Evolutionary conservation across 192 early-diverging fungal genomes (phyloP).

Genomic region (Gaertneriomyces semiglobifer): DNA sequence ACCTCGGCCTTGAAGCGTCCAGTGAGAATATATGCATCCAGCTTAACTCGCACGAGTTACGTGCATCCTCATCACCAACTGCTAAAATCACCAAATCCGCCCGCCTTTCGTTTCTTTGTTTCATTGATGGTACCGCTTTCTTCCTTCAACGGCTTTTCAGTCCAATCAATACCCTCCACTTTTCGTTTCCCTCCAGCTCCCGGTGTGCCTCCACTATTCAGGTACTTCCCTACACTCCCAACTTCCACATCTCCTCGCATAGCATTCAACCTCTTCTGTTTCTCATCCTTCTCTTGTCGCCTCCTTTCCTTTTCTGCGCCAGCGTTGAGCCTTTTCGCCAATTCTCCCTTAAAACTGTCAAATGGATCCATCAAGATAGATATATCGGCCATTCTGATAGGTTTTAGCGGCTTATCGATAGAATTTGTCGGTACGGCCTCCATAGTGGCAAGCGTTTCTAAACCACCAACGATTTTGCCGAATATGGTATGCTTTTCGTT

Average conservation of each 20-base stretch:
- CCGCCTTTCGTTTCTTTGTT: constrained; percentile 12
- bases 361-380: constrained; percentile 82
- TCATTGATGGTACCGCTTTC: not conserved
- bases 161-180: not conserved
- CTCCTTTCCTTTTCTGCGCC: constrained; percentile 7
- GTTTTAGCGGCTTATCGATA: constrained; percentile 60
- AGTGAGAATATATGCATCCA: no score
- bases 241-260: constrained; percentile 23
- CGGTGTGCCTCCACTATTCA: constrained; percentile 28
- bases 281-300: constrained; percentile 11
- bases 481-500: constrained; percentile 89
- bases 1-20: no score
- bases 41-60: not conserved
- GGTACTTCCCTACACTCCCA: constrained; percentile 64
- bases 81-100: constrained; percentile 41
- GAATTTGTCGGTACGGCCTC: constrained; percentile 71
- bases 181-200: constrained; percentile 16
- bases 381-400: constrained; percentile 72
- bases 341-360: constrained; percentile 66
- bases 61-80: constrained; percentile 24
- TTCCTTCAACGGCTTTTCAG: not conserved
- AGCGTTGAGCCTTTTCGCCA: constrained; percentile 52
- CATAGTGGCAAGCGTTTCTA: constrained; percentile 74
- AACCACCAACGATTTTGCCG: constrained; percentile 87
- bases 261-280: constrained; percentile 10